These are phyloP conservation scores for Gracilaria gracilis DNA, from an alignment of 23 red algal species.

Conservation along the genomic window DNA sequence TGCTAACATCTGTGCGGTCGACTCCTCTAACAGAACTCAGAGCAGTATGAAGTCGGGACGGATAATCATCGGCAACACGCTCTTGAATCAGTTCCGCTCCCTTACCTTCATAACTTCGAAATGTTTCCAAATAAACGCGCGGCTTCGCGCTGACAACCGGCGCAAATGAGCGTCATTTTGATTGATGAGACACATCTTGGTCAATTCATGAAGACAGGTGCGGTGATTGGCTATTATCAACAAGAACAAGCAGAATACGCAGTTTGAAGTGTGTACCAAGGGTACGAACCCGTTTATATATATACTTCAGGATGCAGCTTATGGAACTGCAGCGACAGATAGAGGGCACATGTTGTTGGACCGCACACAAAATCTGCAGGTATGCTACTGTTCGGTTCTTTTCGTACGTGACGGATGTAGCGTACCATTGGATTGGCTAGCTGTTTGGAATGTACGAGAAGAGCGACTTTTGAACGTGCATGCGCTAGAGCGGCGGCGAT, in stretches of 20 bases:
- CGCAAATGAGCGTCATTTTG: constrained; percentile 81
- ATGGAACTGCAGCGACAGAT: constrained; percentile 86
- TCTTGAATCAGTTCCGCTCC: constrained; percentile 75
- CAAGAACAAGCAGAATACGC: constrained; percentile 76
- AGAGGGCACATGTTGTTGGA: constrained; percentile 81
- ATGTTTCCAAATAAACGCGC: constrained; percentile 86
- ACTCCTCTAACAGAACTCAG: constrained; percentile 78
- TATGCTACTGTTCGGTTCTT: constrained; percentile 40
- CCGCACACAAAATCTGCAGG: constrained; percentile 77
- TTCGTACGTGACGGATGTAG: too few species aligned
- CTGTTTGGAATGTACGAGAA: too few species aligned
- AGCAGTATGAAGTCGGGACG: constrained; percentile 60
- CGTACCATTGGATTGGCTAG: too few species aligned
- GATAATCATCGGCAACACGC: constrained; percentile 57
- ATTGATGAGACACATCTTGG: constrained; percentile 67
- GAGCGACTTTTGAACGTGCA: constrained; percentile 59
- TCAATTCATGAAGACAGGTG: constrained; percentile 65
- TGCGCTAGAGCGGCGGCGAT: constrained; percentile 42
- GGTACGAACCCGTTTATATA: constrained; percentile 78
- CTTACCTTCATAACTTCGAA: constrained; percentile 83
- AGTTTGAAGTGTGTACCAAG: constrained; percentile 75
- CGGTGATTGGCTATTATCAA: constrained; percentile 69
- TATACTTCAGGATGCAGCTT: constrained; percentile 59
- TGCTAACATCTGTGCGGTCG: constrained; percentile 85
- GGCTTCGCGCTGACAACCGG: constrained; percentile 75